Evolutionary conservation across 768 basidiomycete species (phyloP), one percentile per base, ranked within the genome.

Genomic region (Phanerochaete sordida): DNA sequence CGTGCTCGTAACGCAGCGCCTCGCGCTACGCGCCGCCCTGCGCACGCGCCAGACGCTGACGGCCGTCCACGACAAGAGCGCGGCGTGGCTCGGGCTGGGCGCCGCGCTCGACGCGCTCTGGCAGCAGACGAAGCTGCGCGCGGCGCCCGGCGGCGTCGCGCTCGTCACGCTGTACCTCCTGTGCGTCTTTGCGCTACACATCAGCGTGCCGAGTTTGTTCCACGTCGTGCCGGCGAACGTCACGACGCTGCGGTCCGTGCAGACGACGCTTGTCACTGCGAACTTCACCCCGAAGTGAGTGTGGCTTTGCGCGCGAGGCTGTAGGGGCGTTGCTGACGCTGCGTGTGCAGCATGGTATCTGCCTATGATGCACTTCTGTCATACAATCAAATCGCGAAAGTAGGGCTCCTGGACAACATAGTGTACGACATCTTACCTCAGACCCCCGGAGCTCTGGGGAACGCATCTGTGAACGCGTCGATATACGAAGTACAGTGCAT

Each of bases 391-490:
- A 27, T 49, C 23, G 12, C 26, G 48, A 49, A 49, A n/a, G 48
- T 45, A 26, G 54, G 37, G 6, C 39, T 56, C 1, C 24, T 56
- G 23, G 39, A 56, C 27, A 56, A 43, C 39, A 45, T 43, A 39
- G 44, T 56, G 37, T 56, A 56, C 39, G 54, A 56, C 39, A 27
- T 56, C 54, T 44, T 56, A 2, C 54, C 54, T 15, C 15, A 11
- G 11, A 4, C 44, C 19, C 37, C 54, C 15, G 13, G 33, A 1
- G 37, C 54, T 2, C 16, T 16, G 12, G 44, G 44, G 2, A 27
- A 39, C 13, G 19, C 39, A 15, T 21, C 23, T 5, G 54, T 56
- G 2, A 56, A 56, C 26, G 54, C 37, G 19, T 44, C 54, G 16
- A 21, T 45, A 16, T 56, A 28, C 39, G 23, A 43, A 11, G 37